Base-by-base conservation (phyloP, 768 basidiomycete genomes). In the Tylopilus subfusipes region DNA sequence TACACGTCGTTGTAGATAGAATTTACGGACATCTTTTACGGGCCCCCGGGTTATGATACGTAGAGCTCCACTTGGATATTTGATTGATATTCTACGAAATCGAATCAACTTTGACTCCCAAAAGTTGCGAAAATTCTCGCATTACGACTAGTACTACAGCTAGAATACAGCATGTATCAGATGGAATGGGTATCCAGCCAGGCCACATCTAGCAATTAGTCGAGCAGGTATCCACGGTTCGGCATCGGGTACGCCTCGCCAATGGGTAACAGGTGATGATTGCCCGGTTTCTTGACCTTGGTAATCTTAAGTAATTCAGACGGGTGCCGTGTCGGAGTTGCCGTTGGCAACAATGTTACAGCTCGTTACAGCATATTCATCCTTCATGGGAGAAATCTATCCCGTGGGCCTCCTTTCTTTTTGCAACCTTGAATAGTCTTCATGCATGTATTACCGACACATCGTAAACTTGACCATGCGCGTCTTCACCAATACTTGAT, bases 401-500 rank as follows among this genome's bases (percentile, higher is more conserved):
- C 39, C 48, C 42, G 51, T 8, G 47, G 48, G 38, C 21, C 53
- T 42, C 54, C 53, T 4, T 63, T 58, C 60, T 48, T 53, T 56
- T 57, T 50, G 53, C 4, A 51, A 68, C 55, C 61, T 68, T 60
- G 58, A 49, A 50, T 54, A 39, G 62, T 57, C 70, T 72, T 72
- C 66, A 64, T 57, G 64, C 62, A 69, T 72, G 62, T 68, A 70
- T 68, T 71, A 72, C 60, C 70, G 70, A 71, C 60, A 66, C 45
- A 68, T 72, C 48, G 66, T 68, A 54, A 68, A 69, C 70, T 72
- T 72, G 69, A 38, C 70, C 68, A 72, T 62, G 58, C 57, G 67
- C 62, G 65, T 67, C 69, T 70, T 72, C 69, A 66, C 54, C 63
- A 69, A 64, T 61, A 71, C 66, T 70, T 70, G 70, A 72, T 69